phyloP scores from a whole-genome alignment of 1,284 basidiomycete genomes.

The Cystobasidium pallidum region DNA sequence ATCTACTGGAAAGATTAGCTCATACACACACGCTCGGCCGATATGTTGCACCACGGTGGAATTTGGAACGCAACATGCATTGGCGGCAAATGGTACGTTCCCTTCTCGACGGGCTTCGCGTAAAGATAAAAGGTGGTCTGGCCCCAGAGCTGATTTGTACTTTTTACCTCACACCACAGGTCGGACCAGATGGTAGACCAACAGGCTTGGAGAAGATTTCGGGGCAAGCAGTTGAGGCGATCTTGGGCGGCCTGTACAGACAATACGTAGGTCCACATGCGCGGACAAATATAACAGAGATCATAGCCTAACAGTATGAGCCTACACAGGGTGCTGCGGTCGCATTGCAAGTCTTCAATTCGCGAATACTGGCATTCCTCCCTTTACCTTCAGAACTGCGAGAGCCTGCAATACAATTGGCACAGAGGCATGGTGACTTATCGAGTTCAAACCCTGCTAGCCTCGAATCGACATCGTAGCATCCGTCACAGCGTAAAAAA shows the following conservation, averaged over 20 bases:
- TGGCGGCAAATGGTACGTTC: constrained; percentile 53
- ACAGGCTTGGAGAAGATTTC: constrained; percentile 55
- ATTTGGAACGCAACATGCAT: constrained; percentile 55
- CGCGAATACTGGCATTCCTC: constrained; percentile 40
- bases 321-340: constrained; percentile 47
- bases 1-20: constrained; percentile 29
- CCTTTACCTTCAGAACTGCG: constrained; percentile 28
- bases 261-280: constrained; percentile 30
- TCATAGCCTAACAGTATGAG: background rate
- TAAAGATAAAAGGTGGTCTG: too few relatives aligned
- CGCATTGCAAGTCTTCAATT: constrained; percentile 43
- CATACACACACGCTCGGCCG: constrained; percentile 51
- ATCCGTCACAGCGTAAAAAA: background rate
- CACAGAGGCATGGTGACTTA: constrained; percentile 48
- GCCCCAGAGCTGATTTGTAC: background rate
- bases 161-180: background rate
- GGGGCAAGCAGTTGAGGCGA: constrained; percentile 54
- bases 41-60: constrained; percentile 50
- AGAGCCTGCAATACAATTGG: constrained; percentile 44
- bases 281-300: background rate
- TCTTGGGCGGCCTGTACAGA: constrained; percentile 55
- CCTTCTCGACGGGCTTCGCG: too few relatives aligned
- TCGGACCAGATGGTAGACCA: constrained; percentile 33
- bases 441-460: constrained; percentile 6
- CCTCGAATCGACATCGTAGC: background rate